Evolutionary conservation across 495 filamentous ascomycete species (phyloP), one percentile per base, ranked within the genome.

Genomic region (Aspergillus ellipticus): DNA sequence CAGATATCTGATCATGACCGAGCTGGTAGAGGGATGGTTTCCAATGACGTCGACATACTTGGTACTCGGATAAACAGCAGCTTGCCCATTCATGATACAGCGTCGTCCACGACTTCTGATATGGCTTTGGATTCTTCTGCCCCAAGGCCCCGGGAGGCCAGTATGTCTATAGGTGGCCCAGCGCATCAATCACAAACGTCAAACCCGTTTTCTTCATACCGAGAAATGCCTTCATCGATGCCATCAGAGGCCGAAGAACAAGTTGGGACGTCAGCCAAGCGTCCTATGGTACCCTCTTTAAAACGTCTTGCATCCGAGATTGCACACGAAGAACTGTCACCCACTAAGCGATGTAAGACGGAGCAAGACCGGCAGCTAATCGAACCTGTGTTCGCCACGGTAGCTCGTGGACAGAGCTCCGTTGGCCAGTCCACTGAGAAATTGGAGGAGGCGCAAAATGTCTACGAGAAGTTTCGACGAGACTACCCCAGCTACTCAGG

Each of bases 401-500:
- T 72, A 9, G 46, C 59, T 42, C 65, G 65, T 35, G 64, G 66
- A 24, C 48, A 66, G 35, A 65, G 48, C 20, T 72, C 60, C 43
- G 59, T 72, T 21, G 48, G 56, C 33, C 60, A 56, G n/a, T 46
- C 60, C 7, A 35, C 55, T n/a, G 52, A 59, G 19, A 58, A 56
- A 2, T 55, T 47, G 6, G 62, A 69, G 48, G 69, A 69, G 48
- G 69, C 69, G 31, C 53, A 62, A 20, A 63, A 33, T 31, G 51
- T 79, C 4, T 84, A 75, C 55, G 66, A 75, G 3, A 71, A 72
- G 13, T 91, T 87, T 54, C 74, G 71, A 47, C 58, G 59, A 10
- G 73, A 78, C 7, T 91, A 90, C 58, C 77, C 83, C 1, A 66
- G 58, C 6, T 90, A 86, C 55, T 29, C 49, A 9, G 85, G 84